phyloP scores from a whole-genome alignment of 2,329 filamentous ascomycete genomes.

The Sporothrix schenckii region DNA sequence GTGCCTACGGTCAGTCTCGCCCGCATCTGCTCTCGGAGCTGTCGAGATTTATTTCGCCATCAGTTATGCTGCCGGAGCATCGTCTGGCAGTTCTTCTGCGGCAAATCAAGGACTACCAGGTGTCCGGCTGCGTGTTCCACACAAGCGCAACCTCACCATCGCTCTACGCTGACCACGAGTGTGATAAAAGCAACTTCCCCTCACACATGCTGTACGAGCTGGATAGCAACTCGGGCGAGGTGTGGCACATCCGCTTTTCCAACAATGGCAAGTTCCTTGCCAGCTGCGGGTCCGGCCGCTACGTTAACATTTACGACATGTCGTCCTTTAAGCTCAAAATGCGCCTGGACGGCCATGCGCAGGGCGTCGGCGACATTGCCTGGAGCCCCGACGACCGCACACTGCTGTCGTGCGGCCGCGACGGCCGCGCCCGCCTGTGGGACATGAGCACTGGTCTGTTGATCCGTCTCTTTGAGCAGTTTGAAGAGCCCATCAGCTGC shows the following conservation, averaged over 20 bases:
- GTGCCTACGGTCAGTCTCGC: conserved; percentile 73
- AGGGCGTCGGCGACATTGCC: conserved; percentile 74
- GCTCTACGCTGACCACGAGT: conserved; percentile 85
- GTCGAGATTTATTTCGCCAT: conserved; percentile 90
- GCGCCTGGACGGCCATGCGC: conserved; percentile 65
- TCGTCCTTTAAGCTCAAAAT: conserved; percentile 67
- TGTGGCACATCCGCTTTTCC: conserved; percentile 91
- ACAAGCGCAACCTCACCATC: conserved; percentile 78
- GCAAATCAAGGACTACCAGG: conserved; percentile 81
- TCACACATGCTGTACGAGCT: conserved; percentile 71
- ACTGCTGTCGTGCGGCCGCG: conserved; percentile 79
- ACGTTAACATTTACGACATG: conserved; percentile 82
- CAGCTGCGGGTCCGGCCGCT: conserved; percentile 74
- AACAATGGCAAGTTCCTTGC: conserved; percentile 82
- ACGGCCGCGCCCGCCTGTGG: conserved; percentile 76
- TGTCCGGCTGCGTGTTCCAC: conserved; percentile 84
- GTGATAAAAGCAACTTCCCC: conserved; percentile 79
- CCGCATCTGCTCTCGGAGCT: conserved; percentile 75
- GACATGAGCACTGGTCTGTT: conserved; percentile 68
- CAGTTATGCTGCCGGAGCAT: conserved; percentile 94
- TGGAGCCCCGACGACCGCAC: conserved; percentile 93
- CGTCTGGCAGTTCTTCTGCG: conserved; percentile 79
- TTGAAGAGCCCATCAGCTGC: conserved; percentile 82
- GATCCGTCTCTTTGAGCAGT: conserved; percentile 66
- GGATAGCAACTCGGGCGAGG: conserved; percentile 73